Base-by-base conservation (phyloP, 75 land plant genomes). In the Pinus tabuliformis region DNA sequence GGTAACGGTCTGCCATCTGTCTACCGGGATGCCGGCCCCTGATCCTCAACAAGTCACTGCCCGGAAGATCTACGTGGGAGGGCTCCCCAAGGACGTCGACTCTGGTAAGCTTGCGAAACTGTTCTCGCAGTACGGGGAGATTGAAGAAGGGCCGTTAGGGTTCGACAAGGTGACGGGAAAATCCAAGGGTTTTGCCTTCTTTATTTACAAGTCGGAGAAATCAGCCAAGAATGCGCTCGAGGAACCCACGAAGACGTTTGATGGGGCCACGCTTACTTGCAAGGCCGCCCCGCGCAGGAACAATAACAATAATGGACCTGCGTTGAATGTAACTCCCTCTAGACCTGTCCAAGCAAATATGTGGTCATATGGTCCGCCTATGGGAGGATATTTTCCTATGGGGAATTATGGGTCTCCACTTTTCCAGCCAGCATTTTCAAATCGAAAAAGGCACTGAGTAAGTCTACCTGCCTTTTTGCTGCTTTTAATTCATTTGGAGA, bases 131-230 rank as follows among this genome's bases (percentile, higher is more conserved):
- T 88, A 62, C 33, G 90, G 90, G 3, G 90, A 87, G 73, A 75
- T 85, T 24, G 84, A 78, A 59, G 87, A 85, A 37, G 87, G 89
- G 22, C 89, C 87, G 22, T 12, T 87, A 20, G 89, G 89, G 58
- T 81, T 87, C 30, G 89, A 87, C 72, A 80, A 80, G 76, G 17
- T 59, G 36, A 82, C 87, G 0, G 87, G 87, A 20, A 79, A 75
- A 59, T 79, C 81, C 45, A 77, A 75, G 52, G 88, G 88, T 0
- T 83, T 30, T 68, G 88, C 86, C 0, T 63, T 86, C 4, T 73
- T 86, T 52, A 70, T 86, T 4, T 86, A 80, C 58, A 86, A 80
- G 82, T 75, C 83, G 5, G 59, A 42, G 57, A 86, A 80, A 54
- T 74, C 78, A 5, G 86, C 83, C 4, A 76, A 58, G 74, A 83